phyloP scores from a whole-genome alignment of 306 rosid species.

The Acacia acuminata region DNA sequence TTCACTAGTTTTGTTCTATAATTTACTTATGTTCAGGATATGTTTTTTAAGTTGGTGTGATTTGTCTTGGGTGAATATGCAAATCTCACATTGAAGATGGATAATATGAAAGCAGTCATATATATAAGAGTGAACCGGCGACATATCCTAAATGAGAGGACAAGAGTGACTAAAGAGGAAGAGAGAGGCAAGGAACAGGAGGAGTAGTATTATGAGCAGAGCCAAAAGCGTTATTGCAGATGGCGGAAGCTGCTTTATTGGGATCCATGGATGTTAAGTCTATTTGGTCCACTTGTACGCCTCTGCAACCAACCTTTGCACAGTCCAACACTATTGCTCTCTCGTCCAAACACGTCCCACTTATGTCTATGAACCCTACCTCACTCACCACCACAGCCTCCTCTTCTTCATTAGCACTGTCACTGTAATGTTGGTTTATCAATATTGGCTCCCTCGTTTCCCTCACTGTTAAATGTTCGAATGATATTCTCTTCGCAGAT shows the following conservation, averaged over 20 bases:
- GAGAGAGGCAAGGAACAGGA: conserved; percentile 3
- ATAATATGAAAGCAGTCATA: no score
- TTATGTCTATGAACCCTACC: conserved; percentile 30
- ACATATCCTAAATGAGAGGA: background rate
- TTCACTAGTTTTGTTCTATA: no score
- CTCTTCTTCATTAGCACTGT: no score
- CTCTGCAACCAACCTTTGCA: conserved; percentile 30
- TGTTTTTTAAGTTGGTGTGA: no score
- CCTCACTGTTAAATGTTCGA: conserved; percentile 25
- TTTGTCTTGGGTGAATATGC: no score
- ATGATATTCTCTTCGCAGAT: conserved; percentile 3
- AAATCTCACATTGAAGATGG: no score
- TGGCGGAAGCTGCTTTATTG: conserved; percentile 7
- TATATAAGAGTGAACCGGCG: no score
- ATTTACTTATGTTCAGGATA: no score
- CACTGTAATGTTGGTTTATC: conserved; percentile 37
- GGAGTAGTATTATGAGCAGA: conserved; percentile 9
- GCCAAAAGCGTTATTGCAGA: conserved; percentile 34
- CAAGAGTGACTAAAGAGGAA: no score
- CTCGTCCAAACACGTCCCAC: conserved; percentile 26
- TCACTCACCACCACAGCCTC: conserved; percentile 33
- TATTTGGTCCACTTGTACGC: conserved; percentile 18
- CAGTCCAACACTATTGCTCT: conserved; percentile 33
- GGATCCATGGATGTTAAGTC: conserved; percentile 31
- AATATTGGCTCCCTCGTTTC: background rate